A percentile compares a stretch with the other conserved stretches of the same genome.
Evolutionary conservation across 257 asterid species (phyloP).

Genomic region (Rauvolfia tetraphylla): DNA sequence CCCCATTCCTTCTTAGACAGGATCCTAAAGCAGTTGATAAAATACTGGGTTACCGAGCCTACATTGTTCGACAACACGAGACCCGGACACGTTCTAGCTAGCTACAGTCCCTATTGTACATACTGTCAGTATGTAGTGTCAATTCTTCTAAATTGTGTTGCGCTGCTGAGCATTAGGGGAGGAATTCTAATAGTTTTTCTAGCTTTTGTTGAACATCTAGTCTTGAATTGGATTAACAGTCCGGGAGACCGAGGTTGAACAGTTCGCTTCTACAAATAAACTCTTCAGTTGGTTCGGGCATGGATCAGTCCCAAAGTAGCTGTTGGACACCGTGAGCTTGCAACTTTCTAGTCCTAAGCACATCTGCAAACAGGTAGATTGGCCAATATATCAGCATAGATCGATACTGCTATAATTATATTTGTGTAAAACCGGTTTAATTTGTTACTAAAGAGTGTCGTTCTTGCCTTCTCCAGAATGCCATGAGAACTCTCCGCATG

Average conservation of each 20-base stretch:
- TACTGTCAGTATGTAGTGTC: background rate
- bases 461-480: constrained; percentile 42
- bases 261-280: constrained; percentile 45
- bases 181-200: background rate
- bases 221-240: background rate
- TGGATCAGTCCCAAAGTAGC: constrained; percentile 51
- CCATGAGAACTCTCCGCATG: constrained; percentile 43
- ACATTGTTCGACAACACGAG: no score
- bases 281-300: constrained; percentile 54
- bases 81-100: background rate
- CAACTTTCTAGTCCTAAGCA: constrained; percentile 53
- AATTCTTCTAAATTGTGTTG: background rate
- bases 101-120: background rate
- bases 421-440: background rate
- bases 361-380: constrained; percentile 24
- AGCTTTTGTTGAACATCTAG: background rate
- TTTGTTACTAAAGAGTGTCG: no score
- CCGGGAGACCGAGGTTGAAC: constrained; percentile 23
- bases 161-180: background rate
- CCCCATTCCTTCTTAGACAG: background rate
- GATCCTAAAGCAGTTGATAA: background rate
- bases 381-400: background rate
- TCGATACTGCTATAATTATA: background rate
- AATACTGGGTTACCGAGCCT: background rate
- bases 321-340: constrained; percentile 38